Base-by-base conservation (phyloP, 345 rosid genomes). In the Lumnitzera littorea region DNA sequence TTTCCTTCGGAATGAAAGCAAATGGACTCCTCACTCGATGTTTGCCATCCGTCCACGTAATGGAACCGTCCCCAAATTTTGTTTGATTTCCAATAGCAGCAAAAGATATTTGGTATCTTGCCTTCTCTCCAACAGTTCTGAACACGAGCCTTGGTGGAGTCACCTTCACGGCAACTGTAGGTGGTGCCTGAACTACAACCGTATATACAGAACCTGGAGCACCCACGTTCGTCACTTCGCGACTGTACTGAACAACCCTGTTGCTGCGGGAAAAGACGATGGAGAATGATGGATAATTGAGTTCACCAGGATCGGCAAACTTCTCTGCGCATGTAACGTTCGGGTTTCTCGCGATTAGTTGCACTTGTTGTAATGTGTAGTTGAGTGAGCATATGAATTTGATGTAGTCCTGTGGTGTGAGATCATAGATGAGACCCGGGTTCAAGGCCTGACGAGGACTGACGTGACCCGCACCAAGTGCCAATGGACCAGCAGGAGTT, bases 261-360 rank as follows among this genome's bases (percentile, higher is more conserved):
- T 64, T 85, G 43, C 1, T 82, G 61, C 56, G 62, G 1, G 79
- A 77, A 24, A 91, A 87, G 72, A 83, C 54, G 47, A 91, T 85
- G 0, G 98, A 91, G 77, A 91, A 91, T 0, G 95, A 89, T 2
- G 94, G 98, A 64, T 91, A 91, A 70, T 91, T 91, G 57, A 91
- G 91, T 24, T 79, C 68, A 11, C 98, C 98, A 0, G 98, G 96
- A 75, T 79, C 80, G 0, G 72, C 53, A 71, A 83, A 77, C 64
- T 81, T 91, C 62, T 20, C 76, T 0, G 80, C 46, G 63, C 98
- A 91, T 2, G 79, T 84, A 25, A 80, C 25, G 24, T 73, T 74
- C 36, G 89, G 89, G 7, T 84, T 76, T 70, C 87, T 89, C 20
- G 82, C 91, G 3, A 91, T 73, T 27, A 80, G 69, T 48, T 78